phyloP scores from a whole-genome alignment of 2,329 filamentous ascomycete genomes.

The Biscogniauxia mediterranea region DNA sequence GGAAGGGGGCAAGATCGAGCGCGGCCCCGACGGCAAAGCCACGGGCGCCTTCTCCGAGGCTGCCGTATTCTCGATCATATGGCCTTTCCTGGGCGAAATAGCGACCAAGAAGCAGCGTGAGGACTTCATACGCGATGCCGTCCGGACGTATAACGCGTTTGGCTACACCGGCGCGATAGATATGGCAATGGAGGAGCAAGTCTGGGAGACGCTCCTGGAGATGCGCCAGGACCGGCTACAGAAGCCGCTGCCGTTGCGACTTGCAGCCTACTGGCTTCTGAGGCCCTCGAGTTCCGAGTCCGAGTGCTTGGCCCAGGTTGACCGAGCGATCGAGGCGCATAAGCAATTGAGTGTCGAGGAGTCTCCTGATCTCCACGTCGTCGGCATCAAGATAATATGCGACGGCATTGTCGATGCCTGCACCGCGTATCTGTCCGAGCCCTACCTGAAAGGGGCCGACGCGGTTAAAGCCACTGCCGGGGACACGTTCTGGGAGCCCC shows the following conservation, averaged over 20 bases:
- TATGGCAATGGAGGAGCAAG: conserved; percentile 61
- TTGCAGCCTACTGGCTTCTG: conserved; percentile 59
- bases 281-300: conserved; percentile 43
- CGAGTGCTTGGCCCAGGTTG: conserved; percentile 46
- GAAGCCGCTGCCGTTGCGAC: conserved; percentile 40
- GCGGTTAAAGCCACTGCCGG: conserved; percentile 30
- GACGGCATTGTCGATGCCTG: conserved; percentile 63
- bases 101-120: conserved; percentile 48
- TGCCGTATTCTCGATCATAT: conserved; percentile 51
- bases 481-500: conserved; percentile 51
- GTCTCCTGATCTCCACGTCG: conserved; percentile 45
- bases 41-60: conserved; percentile 53
- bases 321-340: conserved; percentile 46
- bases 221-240: conserved; percentile 36
- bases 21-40: conserved; percentile 46
- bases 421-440: conserved; percentile 56
- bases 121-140: conserved; percentile 46
- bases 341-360: conserved; percentile 16
- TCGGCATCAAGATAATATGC: conserved; percentile 61
- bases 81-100: conserved; percentile 52
- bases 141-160: conserved; percentile 48
- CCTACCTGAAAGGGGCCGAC: conserved; percentile 47
- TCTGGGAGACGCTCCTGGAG: conserved; percentile 49
- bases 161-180: conserved; percentile 57
- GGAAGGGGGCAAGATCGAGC: conserved; percentile 50